Evolutionary conservation across 2,329 filamentous ascomycete species (phyloP).

Genomic region (Exophiala aquamarina): DNA sequence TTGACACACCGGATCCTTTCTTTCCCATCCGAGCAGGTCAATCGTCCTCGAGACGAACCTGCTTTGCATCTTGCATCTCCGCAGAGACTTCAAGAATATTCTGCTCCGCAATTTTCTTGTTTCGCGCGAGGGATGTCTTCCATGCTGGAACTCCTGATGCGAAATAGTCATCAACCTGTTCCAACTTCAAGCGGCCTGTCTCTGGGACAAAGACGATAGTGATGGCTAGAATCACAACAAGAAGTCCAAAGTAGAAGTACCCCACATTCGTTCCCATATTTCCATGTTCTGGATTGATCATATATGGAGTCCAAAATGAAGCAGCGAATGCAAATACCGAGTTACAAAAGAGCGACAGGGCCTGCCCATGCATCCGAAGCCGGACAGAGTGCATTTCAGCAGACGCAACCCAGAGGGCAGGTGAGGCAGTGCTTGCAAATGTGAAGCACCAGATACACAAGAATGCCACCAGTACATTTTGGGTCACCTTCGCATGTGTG

Average conservation of each 20-base stretch:
- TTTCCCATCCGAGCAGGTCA: neutral
- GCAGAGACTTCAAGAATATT: too few relatives aligned
- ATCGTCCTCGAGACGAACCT: too few relatives aligned
- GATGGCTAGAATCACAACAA: slow-evolving; percentile 7
- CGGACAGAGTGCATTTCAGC: neutral
- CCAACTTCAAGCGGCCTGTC: slow-evolving; percentile 30
- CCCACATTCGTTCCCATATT: neutral
- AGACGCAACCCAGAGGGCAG: slow-evolving; percentile 27
- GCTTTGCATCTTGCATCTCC: too few relatives aligned
- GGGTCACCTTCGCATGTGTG: slow-evolving; percentile 12
- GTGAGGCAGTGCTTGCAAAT: slow-evolving; percentile 29
- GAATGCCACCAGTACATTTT: slow-evolving; percentile 30
- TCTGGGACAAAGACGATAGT: slow-evolving; percentile 27
- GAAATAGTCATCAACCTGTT: slow-evolving; percentile 33
- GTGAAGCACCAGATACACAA: slow-evolving; percentile 31
- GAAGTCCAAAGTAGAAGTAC: slow-evolving; percentile 20
- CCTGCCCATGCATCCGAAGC: neutral
- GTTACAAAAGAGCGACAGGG: neutral
- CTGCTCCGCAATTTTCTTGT: slow-evolving; percentile 17
- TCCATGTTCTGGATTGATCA: neutral
- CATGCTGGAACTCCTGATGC: slow-evolving; percentile 27
- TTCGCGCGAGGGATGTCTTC: slow-evolving; percentile 28
- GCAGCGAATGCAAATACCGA: neutral
- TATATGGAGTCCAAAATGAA: neutral
- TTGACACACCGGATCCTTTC: neutral